A percentile compares a stretch with the other conserved stretches of the same genome.
phyloP scores from a whole-genome alignment of 352 stramenopile species.

The Sclerospora graminicola region DNA sequence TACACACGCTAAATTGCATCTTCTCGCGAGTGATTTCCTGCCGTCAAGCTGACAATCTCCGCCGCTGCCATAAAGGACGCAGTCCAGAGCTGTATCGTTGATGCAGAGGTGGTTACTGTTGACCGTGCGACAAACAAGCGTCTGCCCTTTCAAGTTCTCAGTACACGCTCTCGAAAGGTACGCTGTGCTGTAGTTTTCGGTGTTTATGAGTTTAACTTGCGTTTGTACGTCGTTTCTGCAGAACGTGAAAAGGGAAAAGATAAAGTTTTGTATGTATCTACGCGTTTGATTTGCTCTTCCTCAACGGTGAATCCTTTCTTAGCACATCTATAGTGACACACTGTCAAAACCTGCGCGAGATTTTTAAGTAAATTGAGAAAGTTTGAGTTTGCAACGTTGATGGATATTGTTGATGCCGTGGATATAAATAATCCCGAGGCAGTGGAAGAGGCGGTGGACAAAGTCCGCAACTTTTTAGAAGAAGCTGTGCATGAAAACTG shows the following conservation, averaged over 20 bases:
- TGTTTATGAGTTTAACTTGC: no score
- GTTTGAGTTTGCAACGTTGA: conserved; percentile 92
- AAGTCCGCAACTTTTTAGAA: conserved; percentile 90
- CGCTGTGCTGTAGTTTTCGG: no score
- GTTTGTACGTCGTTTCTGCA: no score
- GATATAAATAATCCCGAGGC: conserved; percentile 81
- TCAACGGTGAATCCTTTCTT: conserved; percentile 95
- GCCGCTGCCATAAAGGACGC: conserved; percentile 45
- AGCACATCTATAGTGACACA: conserved; percentile 83
- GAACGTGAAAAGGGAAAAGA: no score
- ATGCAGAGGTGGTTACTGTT: conserved; percentile 98
- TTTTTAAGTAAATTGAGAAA: conserved; percentile 91
- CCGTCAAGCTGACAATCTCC: conserved; percentile 68
- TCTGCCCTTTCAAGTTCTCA: conserved; percentile 98
- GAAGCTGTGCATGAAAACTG: conserved; percentile 89
- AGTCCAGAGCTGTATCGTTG: conserved; percentile 92
- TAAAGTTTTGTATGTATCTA: conserved; percentile 91
- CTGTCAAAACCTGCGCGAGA: conserved; percentile 82
- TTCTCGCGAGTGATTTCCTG: conserved; percentile 3
- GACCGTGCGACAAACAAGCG: conserved; percentile 93
- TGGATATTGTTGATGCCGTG: conserved; percentile 73
- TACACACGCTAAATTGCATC: no score
- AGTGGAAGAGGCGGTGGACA: conserved; percentile 78
- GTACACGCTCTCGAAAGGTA: conserved; percentile 92
- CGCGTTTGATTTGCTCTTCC: conserved; percentile 98